Base-by-base conservation (phyloP, 176 grass and related monocot genomes). In the Aegilops tauschii region DNA sequence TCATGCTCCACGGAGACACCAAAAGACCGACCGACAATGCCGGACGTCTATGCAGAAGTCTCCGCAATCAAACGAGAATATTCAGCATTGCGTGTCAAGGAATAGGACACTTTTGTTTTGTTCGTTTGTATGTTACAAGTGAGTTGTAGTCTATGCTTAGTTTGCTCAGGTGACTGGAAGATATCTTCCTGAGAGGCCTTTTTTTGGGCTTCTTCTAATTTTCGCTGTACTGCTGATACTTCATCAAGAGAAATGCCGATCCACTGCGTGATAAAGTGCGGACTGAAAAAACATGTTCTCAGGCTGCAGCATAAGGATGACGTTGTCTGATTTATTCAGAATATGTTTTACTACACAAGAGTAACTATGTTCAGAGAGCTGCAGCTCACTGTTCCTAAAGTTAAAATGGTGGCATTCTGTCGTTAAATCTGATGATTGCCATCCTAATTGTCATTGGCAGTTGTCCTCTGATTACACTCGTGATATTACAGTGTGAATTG, bases 21-120 rank as follows among this genome's bases (percentile, higher is more conserved):
- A 36, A 86, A 72, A 77, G 88, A 86, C 49, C 78, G 88, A 40
- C 68, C 73, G 5, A 75, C 80, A 79, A 86, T 90, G 29, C 67
- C 58, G 1, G 84, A 90, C 61, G 84, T 86, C 9, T 73, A 77
- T 7, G 66, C 39, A 61, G 83, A 86, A 78, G 54, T 90, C 20
- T 54, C 34, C 3, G 4, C 66, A 54, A 85, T 82, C 16, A 78
- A 59, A 75, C 31, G 82, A 32, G 78, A 14, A 47, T 80, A 45
- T 80, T 42, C 39, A 49, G 78, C 36, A 1, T 9, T 80, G 36
- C 1, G 31, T 1, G 9, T 17, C 36, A 8, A 27, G 76, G 6
- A 63, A 8, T 25, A 79, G 16, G 50, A 13, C 17, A 59, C 4
- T 23, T 59, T 6, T n/a, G 4, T 39, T 71, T 23, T 70, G 9